Conservation (phyloP, 2,329 filamentous ascomycete species). For the Apiospora kogelbergensis region DNA sequence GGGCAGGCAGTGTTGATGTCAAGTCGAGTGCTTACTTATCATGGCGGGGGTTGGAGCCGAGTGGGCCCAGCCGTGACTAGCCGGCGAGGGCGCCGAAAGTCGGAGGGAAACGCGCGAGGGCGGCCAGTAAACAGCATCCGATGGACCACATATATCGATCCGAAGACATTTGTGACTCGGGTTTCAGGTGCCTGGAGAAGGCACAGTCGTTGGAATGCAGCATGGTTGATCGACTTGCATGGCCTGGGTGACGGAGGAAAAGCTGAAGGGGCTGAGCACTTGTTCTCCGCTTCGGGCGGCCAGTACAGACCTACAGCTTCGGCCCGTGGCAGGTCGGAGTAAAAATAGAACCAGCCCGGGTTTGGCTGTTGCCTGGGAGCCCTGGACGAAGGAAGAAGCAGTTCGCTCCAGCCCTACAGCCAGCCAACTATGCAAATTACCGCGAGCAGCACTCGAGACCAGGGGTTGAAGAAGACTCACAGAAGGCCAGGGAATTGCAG, state of each 20-base stretch:
- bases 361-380: neutral
- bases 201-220: neutral
- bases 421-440: neutral
- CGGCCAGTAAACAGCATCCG: too few relatives aligned
- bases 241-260: neutral
- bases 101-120: too few relatives aligned
- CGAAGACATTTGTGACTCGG: neutral
- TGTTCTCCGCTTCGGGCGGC: too few relatives aligned
- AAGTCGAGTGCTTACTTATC: too few relatives aligned
- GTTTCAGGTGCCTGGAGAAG: neutral
- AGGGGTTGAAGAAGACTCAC: neutral
- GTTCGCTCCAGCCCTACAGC: neutral
- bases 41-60: neutral
- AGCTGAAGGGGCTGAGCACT: neutral
- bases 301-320: neutral
- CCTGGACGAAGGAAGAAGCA: neutral
- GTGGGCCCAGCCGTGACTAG: slow-evolving; percentile 2
- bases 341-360: neutral
- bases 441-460: too few relatives aligned
- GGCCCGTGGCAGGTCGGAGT: neutral
- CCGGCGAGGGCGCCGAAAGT: neutral
- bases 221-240: neutral
- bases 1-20: too few relatives aligned
- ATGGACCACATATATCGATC: too few relatives aligned
- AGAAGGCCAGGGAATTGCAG: neutral